A percentile compares a stretch with the other conserved stretches of the same genome.
Conservation (phyloP, 177 flowering plant species). For the Vitis hybrid region DNA sequence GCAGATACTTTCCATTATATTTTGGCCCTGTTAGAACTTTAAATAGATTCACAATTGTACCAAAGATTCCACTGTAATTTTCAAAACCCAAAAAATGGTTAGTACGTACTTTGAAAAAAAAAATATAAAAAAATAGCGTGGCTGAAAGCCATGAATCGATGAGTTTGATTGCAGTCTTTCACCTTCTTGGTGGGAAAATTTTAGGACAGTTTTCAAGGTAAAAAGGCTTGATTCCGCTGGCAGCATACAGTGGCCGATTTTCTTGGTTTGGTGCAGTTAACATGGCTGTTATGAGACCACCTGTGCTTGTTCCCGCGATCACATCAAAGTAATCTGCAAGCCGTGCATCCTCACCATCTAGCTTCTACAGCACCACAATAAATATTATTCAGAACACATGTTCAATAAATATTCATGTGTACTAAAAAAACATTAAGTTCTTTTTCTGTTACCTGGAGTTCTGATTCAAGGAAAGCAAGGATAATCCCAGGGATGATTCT, state of each 20-base stretch:
- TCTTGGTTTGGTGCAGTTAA: conserved; percentile 48
- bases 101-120: not conserved
- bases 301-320: conserved; percentile 66
- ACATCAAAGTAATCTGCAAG: conserved; percentile 69
- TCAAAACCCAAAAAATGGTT: not conserved
- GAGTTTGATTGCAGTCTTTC: not conserved
- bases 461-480: conserved; percentile 31
- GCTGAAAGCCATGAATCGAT: not conserved
- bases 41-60: not conserved
- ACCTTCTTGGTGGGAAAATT: conserved; percentile 50
- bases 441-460: conserved; percentile 26
- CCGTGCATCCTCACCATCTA: conserved; percentile 60
- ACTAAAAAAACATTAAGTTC: not conserved
- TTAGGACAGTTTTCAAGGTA: conserved; percentile 49
- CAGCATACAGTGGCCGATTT: conserved; percentile 45
- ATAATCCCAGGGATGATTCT: conserved; percentile 30
- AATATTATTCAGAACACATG: not conserved
- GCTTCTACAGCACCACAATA: conserved; percentile 24
- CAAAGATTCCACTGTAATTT: conserved; percentile 14
- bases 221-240: conserved; percentile 47
- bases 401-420: no score
- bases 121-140: not conserved
- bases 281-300: conserved; percentile 65
- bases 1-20: conserved; percentile 58
- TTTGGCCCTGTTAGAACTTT: conserved; percentile 44